Percentiles rank a stretch among this genome's conserved stretches.
Evolutionary conservation across 768 basidiomycete species (phyloP).

Genomic region (Tylopilus sp.): DNA sequence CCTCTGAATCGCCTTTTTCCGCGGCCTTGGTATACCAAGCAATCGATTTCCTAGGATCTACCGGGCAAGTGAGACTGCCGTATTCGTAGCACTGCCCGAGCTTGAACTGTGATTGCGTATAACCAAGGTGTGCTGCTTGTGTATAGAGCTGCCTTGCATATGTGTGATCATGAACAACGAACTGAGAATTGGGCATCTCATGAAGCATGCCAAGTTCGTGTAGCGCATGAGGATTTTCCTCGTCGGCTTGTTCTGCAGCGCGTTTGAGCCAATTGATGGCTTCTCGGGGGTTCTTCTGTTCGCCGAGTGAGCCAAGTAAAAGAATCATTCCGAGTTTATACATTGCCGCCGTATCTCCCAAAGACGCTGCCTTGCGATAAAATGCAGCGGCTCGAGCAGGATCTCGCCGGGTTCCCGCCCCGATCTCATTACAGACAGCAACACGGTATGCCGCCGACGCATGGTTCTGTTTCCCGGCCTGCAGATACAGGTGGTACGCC

Average conservation of each 20-base stretch:
- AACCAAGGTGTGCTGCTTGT: conserved; percentile 89
- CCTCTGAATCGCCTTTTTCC: conserved; percentile 92
- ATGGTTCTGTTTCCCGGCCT: conserved; percentile 97
- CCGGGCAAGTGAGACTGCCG: conserved; percentile 80
- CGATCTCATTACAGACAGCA: conserved; percentile 98
- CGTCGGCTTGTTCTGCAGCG: conserved; percentile 96
- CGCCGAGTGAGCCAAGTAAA: conserved; percentile 77
- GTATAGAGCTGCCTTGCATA: conserved; percentile 86
- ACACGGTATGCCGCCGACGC: conserved; percentile 93
- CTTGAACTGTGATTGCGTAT: conserved; percentile 92
- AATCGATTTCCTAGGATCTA: conserved; percentile 91
- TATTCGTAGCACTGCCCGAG: conserved; percentile 96
- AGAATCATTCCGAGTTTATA: conserved; percentile 99
- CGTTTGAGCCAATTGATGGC: conserved; percentile 92
- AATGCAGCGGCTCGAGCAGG: conserved; percentile 88
- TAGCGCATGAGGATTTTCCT: conserved; percentile 95
- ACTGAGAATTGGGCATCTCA: conserved; percentile 61
- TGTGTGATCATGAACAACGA: conserved; percentile 75
- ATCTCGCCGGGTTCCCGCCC: conserved; percentile 91
- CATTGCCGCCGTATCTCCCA: conserved; percentile 98
- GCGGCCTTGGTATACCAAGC: conserved; percentile 99
- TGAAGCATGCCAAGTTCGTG: conserved; percentile 91
- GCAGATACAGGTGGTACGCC: conserved; percentile 94
- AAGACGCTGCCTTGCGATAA: conserved; percentile 92
- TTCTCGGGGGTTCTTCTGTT: conserved; percentile 83